Evolutionary conservation across 441 rosid genomes (phyloP), one percentile per base, ranked within the genome.

Genomic region (Jatropha multifida): DNA sequence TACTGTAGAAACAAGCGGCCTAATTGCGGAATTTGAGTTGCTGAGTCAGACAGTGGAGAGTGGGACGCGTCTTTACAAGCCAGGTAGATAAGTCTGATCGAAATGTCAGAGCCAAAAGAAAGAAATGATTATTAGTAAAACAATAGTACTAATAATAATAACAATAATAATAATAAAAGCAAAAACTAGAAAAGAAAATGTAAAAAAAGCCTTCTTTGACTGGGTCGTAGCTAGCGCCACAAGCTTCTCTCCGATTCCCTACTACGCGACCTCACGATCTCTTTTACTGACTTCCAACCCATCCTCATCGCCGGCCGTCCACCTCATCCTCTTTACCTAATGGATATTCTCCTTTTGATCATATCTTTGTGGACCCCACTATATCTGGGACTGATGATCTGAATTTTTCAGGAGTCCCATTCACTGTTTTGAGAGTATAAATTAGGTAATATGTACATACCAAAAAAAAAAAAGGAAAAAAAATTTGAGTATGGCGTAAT

Each of bases 241-340:
- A 17, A 54, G 58, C 58, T n/a, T 55, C 18, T 52, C 52, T 14
- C 40, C 20, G 72, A 81, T 80, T 76, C 79, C 65, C 82, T 81
- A 20, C 80, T 8, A 79, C 85, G 83, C 85, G 79, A 51, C 74
- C 61, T 78, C 82, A 78, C 75, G 79, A 76, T 69, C 61, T n/a
- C 14, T 32, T 37, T 20, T 54, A 12, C 58, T 68, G 64, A 12
- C 6, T 71, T 49, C 5, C 37, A 38, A 9, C 18, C 8, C 18
- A 51, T 11, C 18, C 48, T 14, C 13, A 4, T 67, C 0, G 69
- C 81, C 62, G 75, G 73, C 82, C 80, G 62, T 65, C 70, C 60
- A 69, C 69, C 63, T 68, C 71, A 44, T 10, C 76, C 9, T 12
- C n/a, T 9, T n/a, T 2, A 37, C 41, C 12, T 32, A 7, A 23